These are phyloP conservation scores for Daldinia bambusicola DNA, from an alignment of 495 filamentous ascomycete species.

Conservation along the genomic window DNA sequence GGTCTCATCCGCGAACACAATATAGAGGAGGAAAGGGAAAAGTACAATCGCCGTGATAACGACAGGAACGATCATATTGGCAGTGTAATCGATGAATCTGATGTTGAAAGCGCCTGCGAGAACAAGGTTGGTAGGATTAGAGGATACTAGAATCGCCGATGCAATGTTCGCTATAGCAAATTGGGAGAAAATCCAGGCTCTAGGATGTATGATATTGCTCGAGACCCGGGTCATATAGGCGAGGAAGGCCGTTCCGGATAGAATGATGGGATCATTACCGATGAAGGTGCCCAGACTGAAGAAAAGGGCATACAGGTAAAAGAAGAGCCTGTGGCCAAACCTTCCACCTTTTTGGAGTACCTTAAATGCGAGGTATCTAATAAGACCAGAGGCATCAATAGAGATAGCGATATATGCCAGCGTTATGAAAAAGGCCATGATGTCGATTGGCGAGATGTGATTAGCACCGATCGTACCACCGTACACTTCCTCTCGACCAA, in stretches of 20 bases:
- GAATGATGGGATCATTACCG: slow-evolving; percentile 75
- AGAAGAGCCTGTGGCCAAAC: slow-evolving; percentile 68
- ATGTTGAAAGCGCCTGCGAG: slow-evolving; percentile 73
- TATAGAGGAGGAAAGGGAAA: slow-evolving; percentile 71
- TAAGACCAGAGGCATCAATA: slow-evolving; percentile 74
- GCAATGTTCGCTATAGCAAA: slow-evolving; percentile 74
- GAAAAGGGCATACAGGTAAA: slow-evolving; percentile 76
- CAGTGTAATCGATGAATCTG: slow-evolving; percentile 73
- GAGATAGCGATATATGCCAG: slow-evolving; percentile 80
- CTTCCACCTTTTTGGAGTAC: slow-evolving; percentile 72
- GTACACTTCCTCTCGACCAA: slow-evolving; percentile 67
- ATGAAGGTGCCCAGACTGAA: slow-evolving; percentile 72
- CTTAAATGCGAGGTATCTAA: slow-evolving; percentile 72
- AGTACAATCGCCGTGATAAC: slow-evolving; percentile 69
- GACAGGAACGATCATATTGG: slow-evolving; percentile 75
- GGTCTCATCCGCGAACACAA: slow-evolving; percentile 68
- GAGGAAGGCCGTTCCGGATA: slow-evolving; percentile 74
- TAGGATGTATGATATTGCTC: slow-evolving; percentile 71
- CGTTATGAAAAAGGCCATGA: slow-evolving; percentile 75
- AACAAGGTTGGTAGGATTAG: slow-evolving; percentile 78
- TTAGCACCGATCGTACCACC: slow-evolving; percentile 70
- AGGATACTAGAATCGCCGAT: slow-evolving; percentile 75
- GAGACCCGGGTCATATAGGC: slow-evolving; percentile 77
- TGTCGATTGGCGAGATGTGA: slow-evolving; percentile 69
- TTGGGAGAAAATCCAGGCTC: slow-evolving; percentile 75